These are phyloP conservation scores for Arthrobotrys musiformis DNA, from an alignment of 2,329 filamentous ascomycete genomes.

Conservation along the genomic window DNA sequence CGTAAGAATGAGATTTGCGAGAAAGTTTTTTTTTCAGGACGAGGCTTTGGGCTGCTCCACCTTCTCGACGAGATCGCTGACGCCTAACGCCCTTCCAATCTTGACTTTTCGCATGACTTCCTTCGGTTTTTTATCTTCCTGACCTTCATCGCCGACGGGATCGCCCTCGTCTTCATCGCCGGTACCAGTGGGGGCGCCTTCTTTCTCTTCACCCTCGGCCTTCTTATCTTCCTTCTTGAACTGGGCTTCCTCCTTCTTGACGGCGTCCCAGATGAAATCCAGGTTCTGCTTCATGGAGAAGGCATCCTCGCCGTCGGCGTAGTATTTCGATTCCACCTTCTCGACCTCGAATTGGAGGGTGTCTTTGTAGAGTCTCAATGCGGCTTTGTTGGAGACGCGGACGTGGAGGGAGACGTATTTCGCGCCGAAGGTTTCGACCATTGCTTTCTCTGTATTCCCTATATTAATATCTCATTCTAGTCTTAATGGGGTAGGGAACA, in stretches of 20 bases:
- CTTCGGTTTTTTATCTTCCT: slow-evolving; percentile 64
- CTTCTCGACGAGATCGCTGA: slow-evolving; percentile 58
- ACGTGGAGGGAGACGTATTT: slow-evolving; percentile 96
- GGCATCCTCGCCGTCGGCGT: slow-evolving; percentile 96
- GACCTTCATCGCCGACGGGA: slow-evolving; percentile 64
- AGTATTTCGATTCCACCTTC: slow-evolving; percentile 89
- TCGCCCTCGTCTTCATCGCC: slow-evolving; percentile 63
- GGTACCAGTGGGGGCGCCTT: no score
- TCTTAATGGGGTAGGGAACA: slow-evolving; percentile 63
- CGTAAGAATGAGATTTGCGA: background rate
- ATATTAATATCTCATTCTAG: background rate
- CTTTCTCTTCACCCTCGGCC: slow-evolving; percentile 64
- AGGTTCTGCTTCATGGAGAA: slow-evolving; percentile 93
- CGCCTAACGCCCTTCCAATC: slow-evolving; percentile 62
- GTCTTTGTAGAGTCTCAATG: slow-evolving; percentile 89
- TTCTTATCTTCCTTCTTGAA: slow-evolving; percentile 61
- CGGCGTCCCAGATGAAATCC: slow-evolving; percentile 68
- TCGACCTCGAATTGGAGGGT: slow-evolving; percentile 89
- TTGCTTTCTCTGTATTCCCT: slow-evolving; percentile 68
- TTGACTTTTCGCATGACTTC: slow-evolving; percentile 69
- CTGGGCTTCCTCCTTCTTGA: slow-evolving; percentile 60
- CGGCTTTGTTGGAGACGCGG: slow-evolving; percentile 90
- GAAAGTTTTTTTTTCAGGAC: no score
- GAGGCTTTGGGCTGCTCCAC: slow-evolving; percentile 43
- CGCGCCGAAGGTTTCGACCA: slow-evolving; percentile 93